Base-by-base conservation (phyloP, 768 basidiomycete genomes). In the Daedalea quercina region DNA sequence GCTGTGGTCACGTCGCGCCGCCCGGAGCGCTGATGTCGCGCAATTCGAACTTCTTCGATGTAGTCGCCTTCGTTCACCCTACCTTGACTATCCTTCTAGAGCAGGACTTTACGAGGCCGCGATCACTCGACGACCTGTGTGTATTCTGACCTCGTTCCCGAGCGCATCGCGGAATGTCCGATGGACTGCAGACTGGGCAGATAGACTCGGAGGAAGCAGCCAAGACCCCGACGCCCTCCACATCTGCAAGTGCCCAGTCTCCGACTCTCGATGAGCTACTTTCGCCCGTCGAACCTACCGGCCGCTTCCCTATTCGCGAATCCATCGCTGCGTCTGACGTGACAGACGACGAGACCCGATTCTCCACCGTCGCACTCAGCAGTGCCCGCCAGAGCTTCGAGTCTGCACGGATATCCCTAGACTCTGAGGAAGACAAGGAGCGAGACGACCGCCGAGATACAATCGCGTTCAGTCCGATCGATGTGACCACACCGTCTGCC, bases 321-420 rank as follows among this genome's bases (percentile, higher is more conserved):
- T 84, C 81, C 20, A 63, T 78, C 24, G 74, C 79, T 3, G 76
- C 77, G 47, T 77, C 82, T 17, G 85, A 85, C 57, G 78, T 84
- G 59, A 85, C 84, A 57, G 84, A 87, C 57, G 73, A 77, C 60
- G 70, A 75, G 47, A 59, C 71, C 1, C 75, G 70, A 17, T 82
- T 82, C 57, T 81, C 79, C 0, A 80, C 73, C 12, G 73, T 83
- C 35, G 61, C 76, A 2, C 71, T 80, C 40, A 65, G 60, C 50
- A 58, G 64, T 33, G 67, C 69, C 45, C 67, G 67, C 34, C 64
- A 64, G 50, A 74, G 68, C 50, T 50, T 70, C 57, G 58, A 57
- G 59, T 59, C 57, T 25, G 54, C 62, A 34, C 25, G 47, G 45
- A 61, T 62, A 54, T 69, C 64, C 3, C 54, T 60, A 17, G 53